Conservation (phyloP, 768 basidiomycete genomes). For the Trametes maxima region DNA sequence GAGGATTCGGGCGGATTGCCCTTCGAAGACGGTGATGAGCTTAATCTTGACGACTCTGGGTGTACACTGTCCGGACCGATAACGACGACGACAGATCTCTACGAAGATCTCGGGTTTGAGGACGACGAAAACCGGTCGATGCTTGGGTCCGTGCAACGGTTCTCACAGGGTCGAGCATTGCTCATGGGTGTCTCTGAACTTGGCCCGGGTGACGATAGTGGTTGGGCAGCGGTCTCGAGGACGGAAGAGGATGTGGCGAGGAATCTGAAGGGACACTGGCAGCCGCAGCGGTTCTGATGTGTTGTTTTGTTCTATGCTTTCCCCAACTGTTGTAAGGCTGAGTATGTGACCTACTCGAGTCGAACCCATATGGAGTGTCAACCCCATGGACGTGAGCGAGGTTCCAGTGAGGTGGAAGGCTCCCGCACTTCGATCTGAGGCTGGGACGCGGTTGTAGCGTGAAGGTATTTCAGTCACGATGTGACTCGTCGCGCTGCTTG, state of each 20-base stretch:
- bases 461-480: conserved; percentile 3
- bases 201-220: conserved; percentile 1
- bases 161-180: conserved; percentile 53
- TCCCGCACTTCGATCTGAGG: background rate
- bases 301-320: background rate
- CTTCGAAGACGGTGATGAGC: background rate
- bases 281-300: conserved; percentile 55
- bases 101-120: background rate
- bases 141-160: conserved; percentile 15
- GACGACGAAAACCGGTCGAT: conserved; percentile 1
- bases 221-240: conserved; percentile 33
- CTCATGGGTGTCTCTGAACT: conserved; percentile 42
- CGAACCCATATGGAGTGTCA: too few species aligned
- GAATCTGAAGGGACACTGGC: conserved; percentile 63
- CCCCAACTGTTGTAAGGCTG: too few species aligned
- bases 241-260: conserved; percentile 67
- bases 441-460: conserved; percentile 5
- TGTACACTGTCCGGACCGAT: background rate
- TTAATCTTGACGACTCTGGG: background rate
- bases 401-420: background rate
- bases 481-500: conserved; percentile 26
- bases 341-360: too few species aligned
- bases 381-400: background rate
- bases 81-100: background rate
- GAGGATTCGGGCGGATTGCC: too few species aligned